Evolutionary conservation across 495 filamentous ascomycete species (phyloP).

Genomic region (Symbiotaphrina buchneri): DNA sequence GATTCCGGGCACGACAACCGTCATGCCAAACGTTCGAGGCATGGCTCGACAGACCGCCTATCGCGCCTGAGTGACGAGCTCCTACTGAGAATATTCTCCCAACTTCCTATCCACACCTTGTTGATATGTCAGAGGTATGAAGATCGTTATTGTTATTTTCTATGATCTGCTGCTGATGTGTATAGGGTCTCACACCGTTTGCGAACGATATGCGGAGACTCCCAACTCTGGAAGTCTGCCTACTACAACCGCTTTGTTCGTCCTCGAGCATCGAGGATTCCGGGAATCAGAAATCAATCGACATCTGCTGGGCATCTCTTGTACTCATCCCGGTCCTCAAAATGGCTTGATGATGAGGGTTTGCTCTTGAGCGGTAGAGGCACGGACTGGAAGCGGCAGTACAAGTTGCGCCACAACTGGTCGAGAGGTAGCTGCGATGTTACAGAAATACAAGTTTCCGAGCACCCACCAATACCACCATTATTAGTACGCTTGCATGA

Average conservation of each 20-base stretch:
- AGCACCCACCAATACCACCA: conserved; percentile 25
- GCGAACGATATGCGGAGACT: conserved; percentile 51
- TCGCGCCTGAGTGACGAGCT: conserved; percentile 70
- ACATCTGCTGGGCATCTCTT: conserved; percentile 19
- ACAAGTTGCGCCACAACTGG: conserved; percentile 86
- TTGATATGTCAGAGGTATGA: conserved; percentile 40
- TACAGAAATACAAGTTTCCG: conserved; percentile 47
- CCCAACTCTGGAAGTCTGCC: conserved; percentile 73
- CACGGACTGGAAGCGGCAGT: conserved; percentile 78
- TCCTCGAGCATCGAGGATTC: conserved; percentile 57
- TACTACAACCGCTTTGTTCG: conserved; percentile 83
- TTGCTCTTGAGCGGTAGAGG: conserved; percentile 23
- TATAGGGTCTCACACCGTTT: conserved; percentile 56
- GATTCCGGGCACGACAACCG: conserved; percentile 3
- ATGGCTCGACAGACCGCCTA: conserved; percentile 16
- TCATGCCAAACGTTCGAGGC: conserved; percentile 9
- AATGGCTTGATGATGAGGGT: conserved; percentile 62
- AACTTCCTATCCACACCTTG: conserved; percentile 43
- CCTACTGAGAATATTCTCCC: conserved; percentile 63
- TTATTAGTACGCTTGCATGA: conserved; percentile 49
- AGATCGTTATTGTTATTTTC: neutral
- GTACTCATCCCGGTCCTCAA: conserved; percentile 49
- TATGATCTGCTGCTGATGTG: conserved; percentile 5
- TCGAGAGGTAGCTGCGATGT: conserved; percentile 59
- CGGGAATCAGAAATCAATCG: conserved; percentile 31